Conservation (phyloP, 768 basidiomycete species). For the Leucocoprinus sp. region DNA sequence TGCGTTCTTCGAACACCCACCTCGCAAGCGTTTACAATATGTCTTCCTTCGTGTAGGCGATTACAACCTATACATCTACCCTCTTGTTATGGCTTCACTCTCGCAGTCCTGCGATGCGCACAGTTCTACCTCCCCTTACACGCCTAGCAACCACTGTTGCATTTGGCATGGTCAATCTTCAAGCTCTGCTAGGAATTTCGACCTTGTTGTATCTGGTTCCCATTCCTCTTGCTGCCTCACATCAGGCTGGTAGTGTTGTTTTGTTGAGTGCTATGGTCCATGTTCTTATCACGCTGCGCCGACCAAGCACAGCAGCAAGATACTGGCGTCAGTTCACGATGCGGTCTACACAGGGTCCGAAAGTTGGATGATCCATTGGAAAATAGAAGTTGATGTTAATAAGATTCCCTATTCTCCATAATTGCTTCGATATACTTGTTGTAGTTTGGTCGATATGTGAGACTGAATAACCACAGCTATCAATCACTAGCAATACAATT, state of each 20-base stretch:
- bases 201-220: slow-evolving; percentile 93
- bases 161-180: slow-evolving; percentile 77
- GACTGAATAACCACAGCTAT: not conserved
- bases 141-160: slow-evolving; percentile 45
- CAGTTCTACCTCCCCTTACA: slow-evolving; percentile 56
- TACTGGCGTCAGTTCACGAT: slow-evolving; percentile 36
- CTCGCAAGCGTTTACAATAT: not conserved
- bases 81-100: slow-evolving; percentile 55
- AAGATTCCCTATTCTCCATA: not conserved
- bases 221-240: slow-evolving; percentile 82
- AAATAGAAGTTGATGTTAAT: not conserved
- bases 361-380: slow-evolving; percentile 2
- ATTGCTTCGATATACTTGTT: not conserved
- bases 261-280: slow-evolving; percentile 80
- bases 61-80: slow-evolving; percentile 71
- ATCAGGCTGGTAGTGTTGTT: slow-evolving; percentile 92
- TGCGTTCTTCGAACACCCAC: slow-evolving; percentile 29
- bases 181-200: slow-evolving; percentile 57
- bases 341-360: slow-evolving; percentile 1
- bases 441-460: not conserved
- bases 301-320: slow-evolving; percentile 58
- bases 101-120: slow-evolving; percentile 46
- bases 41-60: slow-evolving; percentile 44
- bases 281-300: slow-evolving; percentile 59
- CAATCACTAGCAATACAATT: slow-evolving; percentile 5